Conservation (phyloP, 1,284 basidiomycete genomes). For the Melampsora larici-populina region DNA sequence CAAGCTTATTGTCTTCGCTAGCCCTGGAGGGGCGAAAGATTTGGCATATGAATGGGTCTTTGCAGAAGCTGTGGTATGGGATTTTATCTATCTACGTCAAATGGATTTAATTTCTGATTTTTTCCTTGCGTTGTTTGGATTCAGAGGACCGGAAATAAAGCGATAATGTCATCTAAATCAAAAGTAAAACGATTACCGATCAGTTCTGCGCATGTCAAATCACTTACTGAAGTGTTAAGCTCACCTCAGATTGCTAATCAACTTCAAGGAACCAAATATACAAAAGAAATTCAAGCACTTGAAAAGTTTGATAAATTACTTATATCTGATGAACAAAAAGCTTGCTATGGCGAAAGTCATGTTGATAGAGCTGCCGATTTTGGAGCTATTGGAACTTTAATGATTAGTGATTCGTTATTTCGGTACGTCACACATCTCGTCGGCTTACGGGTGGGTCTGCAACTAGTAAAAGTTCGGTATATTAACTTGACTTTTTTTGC, state of each 20-base stretch:
- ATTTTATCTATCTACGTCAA: neutral
- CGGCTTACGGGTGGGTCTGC: neutral
- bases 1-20: constrained; percentile 89
- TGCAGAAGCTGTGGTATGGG: constrained; percentile 64
- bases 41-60: constrained; percentile 81
- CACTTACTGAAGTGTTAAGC: constrained; percentile 86
- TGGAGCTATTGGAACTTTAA: constrained; percentile 86
- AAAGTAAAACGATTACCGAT: constrained; percentile 90
- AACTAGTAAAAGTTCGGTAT: neutral
- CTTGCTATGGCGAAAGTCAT: constrained; percentile 97
- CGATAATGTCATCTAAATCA: constrained; percentile 60
- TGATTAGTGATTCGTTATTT: constrained; percentile 94
- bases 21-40: constrained; percentile 92
- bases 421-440: constrained; percentile 57
- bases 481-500: neutral
- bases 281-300: constrained; percentile 82
- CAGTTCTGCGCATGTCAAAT: constrained; percentile 91
- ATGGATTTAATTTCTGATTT: neutral
- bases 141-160: constrained; percentile 71
- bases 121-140: neutral
- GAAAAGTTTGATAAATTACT: constrained; percentile 75
- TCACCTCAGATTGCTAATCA: constrained; percentile 60
- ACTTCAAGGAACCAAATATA: constrained; percentile 96
- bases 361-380: constrained; percentile 85
- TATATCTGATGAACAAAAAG: constrained; percentile 84